These are phyloP conservation scores for Filobasidium floriforme DNA, from an alignment of 768 basidiomycete species.

Conservation along the genomic window DNA sequence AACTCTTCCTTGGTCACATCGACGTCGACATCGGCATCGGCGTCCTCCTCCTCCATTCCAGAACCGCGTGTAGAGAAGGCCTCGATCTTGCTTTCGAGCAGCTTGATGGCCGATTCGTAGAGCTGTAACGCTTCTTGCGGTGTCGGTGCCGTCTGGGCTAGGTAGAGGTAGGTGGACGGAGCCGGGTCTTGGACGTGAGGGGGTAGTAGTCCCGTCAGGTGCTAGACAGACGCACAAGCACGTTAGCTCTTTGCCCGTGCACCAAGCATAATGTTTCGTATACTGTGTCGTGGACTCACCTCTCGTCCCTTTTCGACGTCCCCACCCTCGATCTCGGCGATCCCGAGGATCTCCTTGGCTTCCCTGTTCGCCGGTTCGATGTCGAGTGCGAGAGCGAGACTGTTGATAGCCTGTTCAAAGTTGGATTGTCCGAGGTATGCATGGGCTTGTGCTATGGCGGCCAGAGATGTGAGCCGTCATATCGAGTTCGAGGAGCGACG, in stretches of 20 bases:
- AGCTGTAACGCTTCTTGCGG: conserved; percentile 64
- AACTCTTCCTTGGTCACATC: conserved; percentile 56
- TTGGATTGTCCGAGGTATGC: conserved; percentile 13
- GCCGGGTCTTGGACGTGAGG: conserved; percentile 49
- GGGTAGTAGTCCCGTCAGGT: conserved; percentile 56
- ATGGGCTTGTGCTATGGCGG: conserved; percentile 9
- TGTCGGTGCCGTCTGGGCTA: conserved; percentile 75
- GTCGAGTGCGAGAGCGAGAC: neutral
- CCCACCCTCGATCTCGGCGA: conserved; percentile 69
- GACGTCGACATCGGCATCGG: too few species aligned
- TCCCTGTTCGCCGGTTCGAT: neutral
- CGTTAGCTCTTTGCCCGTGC: neutral
- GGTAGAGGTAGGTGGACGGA: conserved; percentile 58
- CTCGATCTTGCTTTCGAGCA: conserved; percentile 11
- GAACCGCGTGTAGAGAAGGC: neutral
- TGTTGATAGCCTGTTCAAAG: conserved; percentile 9
- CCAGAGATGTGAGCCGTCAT: neutral
- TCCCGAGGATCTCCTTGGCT: conserved; percentile 66
- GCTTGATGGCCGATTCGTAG: conserved; percentile 60
- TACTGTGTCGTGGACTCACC: neutral
- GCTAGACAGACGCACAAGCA: conserved; percentile 45
- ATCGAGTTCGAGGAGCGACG: neutral
- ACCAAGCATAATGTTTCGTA: neutral
- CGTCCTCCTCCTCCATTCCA: conserved; percentile 46
- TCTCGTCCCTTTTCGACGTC: conserved; percentile 62